A percentile compares a stretch with the other conserved stretches of the same genome.
Evolutionary conservation across 164 flowering plant species (phyloP).

Genomic region (Stephania japonica): DNA sequence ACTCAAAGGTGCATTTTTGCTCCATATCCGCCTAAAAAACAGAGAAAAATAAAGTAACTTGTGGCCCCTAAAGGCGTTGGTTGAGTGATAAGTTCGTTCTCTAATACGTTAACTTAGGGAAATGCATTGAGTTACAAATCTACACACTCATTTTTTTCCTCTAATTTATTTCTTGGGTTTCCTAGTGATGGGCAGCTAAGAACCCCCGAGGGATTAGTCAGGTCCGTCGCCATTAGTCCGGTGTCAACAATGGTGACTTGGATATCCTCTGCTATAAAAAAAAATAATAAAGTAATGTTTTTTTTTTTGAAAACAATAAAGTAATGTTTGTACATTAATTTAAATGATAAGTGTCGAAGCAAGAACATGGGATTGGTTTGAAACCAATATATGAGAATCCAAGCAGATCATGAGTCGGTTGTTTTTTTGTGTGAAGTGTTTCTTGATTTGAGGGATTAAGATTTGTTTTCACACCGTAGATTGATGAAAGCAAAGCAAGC

Average conservation of each 20-base stretch:
- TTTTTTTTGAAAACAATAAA: background rate
- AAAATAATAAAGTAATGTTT: too few relatives aligned
- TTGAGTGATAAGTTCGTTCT: too few relatives aligned
- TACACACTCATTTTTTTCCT: too few relatives aligned
- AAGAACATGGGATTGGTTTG: background rate
- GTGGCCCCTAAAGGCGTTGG: too few relatives aligned
- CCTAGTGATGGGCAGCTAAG: too few relatives aligned
- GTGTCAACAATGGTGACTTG: too few relatives aligned
- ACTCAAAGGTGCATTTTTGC: background rate
- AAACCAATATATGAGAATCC: background rate
- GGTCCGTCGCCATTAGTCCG: too few relatives aligned
- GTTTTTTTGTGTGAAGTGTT: background rate
- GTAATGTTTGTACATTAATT: background rate
- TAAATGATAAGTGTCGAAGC: background rate
- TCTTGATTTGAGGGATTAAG: constrained; percentile 1
- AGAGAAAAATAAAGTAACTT: background rate
- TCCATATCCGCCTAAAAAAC: background rate
- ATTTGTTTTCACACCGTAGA: background rate
- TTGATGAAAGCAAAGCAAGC: background rate
- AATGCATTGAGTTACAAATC: too few relatives aligned
- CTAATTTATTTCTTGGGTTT: too few relatives aligned
- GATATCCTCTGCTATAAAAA: too few relatives aligned
- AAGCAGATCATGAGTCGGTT: background rate
- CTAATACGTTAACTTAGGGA: too few relatives aligned
- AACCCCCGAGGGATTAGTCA: too few relatives aligned